These are phyloP conservation scores for Lophiostoma macrostomum DNA, from an alignment of 495 filamentous ascomycete genomes.

Conservation along the genomic window DNA sequence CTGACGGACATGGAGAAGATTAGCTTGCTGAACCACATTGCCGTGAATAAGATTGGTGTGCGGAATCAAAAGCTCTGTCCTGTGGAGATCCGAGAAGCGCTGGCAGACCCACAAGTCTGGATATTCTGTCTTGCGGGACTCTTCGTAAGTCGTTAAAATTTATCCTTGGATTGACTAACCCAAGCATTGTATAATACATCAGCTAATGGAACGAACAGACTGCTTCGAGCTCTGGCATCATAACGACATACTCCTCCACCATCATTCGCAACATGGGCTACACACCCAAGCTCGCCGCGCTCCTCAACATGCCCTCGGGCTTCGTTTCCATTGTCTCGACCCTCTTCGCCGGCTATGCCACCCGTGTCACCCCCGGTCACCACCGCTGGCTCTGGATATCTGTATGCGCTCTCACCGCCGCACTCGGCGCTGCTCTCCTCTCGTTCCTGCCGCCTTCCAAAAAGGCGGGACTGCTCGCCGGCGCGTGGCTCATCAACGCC, in stretches of 20 bases:
- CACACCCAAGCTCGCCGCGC: constrained; percentile 46
- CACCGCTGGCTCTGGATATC: constrained; percentile 39
- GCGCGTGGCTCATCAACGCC: constrained; percentile 49
- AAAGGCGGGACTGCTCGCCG: constrained; percentile 50
- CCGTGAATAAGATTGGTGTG: constrained; percentile 27
- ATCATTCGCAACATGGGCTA: constrained; percentile 45
- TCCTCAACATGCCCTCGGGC: constrained; percentile 62
- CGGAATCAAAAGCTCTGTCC: constrained; percentile 25
- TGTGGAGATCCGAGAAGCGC: constrained; percentile 42
- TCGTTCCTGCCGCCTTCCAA: constrained; percentile 48
- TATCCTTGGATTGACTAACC: no score
- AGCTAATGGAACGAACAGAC: background rate
- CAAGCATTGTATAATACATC: no score
- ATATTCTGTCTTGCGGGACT: constrained; percentile 56
- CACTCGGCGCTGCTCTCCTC: constrained; percentile 45
- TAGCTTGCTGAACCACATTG: constrained; percentile 20
- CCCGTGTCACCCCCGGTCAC: constrained; percentile 49
- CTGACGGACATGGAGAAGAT: constrained; percentile 33
- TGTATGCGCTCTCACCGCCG: constrained; percentile 51
- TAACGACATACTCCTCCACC: constrained; percentile 31
- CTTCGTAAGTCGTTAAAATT: constrained; percentile 65
- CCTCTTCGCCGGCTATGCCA: constrained; percentile 57
- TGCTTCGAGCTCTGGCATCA: constrained; percentile 61
- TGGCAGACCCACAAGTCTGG: constrained; percentile 51
- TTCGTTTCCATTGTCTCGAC: constrained; percentile 65